These are phyloP conservation scores for Ilyonectria robusta DNA, from an alignment of 2,329 filamentous ascomycete genomes.

Conservation along the genomic window DNA sequence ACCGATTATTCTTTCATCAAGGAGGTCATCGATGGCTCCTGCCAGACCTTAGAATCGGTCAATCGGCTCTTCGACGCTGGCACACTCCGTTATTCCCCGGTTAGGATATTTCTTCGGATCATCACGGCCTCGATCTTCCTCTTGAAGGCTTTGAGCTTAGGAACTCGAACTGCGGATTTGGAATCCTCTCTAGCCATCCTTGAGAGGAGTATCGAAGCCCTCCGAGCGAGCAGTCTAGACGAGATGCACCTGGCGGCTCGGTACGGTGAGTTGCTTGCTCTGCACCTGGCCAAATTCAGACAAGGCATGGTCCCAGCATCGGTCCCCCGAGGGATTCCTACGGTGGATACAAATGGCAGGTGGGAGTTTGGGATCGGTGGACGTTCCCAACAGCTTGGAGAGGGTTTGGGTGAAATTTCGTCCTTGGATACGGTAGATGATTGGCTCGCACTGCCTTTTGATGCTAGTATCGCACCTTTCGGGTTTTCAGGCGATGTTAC, in stretches of 20 bases:
- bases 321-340: slow-evolving; percentile 20
- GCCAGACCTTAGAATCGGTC: slow-evolving; percentile 65
- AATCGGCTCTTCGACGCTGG: slow-evolving; percentile 61
- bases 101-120: slow-evolving; percentile 67
- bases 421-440: slow-evolving; percentile 4
- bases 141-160: slow-evolving; percentile 53
- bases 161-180: slow-evolving; percentile 27
- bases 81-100: slow-evolving; percentile 65
- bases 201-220: slow-evolving; percentile 24
- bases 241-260: slow-evolving; percentile 38
- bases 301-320: slow-evolving; percentile 26
- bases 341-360: background rate
- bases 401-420: background rate
- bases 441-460: slow-evolving; percentile 27
- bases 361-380: background rate
- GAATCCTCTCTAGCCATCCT: slow-evolving; percentile 24
- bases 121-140: slow-evolving; percentile 69
- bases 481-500: slow-evolving; percentile 11
- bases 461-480: slow-evolving; percentile 25
- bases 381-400: background rate
- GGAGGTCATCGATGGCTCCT: slow-evolving; percentile 68
- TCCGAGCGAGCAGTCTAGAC: slow-evolving; percentile 27
- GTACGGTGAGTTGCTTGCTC: slow-evolving; percentile 33
- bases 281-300: slow-evolving; percentile 27
- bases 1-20: slow-evolving; percentile 69